Evolutionary conservation across 495 filamentous ascomycete genomes (phyloP).

Genomic region (Xylaria flabelliformis): DNA sequence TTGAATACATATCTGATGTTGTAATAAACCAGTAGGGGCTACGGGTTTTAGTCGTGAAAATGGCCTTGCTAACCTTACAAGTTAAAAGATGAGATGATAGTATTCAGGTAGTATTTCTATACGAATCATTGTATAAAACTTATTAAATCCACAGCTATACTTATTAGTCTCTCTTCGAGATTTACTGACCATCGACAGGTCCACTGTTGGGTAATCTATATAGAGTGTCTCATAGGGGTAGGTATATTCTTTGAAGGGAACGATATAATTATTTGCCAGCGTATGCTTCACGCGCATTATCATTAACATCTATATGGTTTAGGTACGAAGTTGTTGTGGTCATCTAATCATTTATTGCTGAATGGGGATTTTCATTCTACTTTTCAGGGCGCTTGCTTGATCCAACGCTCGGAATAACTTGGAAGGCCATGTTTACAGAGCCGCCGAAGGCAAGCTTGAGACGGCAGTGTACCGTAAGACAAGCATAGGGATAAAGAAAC

Average conservation of each 20-base stretch:
- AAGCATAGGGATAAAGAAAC: slow-evolving; percentile 8
- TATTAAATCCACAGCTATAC: background rate
- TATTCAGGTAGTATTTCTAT: background rate
- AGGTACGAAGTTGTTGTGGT: background rate
- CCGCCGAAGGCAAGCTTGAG: slow-evolving; percentile 1
- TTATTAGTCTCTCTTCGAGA: background rate
- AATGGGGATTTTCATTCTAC: background rate
- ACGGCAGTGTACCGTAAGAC: background rate
- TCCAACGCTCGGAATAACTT: background rate
- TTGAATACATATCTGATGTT: background rate
- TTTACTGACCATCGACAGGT: background rate
- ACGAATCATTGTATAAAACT: background rate
- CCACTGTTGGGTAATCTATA: background rate
- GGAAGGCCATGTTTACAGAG: background rate
- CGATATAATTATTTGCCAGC: background rate
- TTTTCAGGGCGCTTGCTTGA: background rate
- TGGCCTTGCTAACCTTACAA: background rate
- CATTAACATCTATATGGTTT: background rate
- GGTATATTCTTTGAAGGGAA: background rate
- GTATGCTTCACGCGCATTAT: background rate
- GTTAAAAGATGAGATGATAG: background rate
- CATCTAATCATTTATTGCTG: background rate
- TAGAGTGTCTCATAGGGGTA: background rate
- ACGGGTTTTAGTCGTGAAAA: background rate
- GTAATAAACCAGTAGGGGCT: background rate